Percentiles rank a stretch among this genome's conserved stretches.
phyloP scores from a whole-genome alignment of 345 rosid genomes.

The Cardiospermum halicacabum region DNA sequence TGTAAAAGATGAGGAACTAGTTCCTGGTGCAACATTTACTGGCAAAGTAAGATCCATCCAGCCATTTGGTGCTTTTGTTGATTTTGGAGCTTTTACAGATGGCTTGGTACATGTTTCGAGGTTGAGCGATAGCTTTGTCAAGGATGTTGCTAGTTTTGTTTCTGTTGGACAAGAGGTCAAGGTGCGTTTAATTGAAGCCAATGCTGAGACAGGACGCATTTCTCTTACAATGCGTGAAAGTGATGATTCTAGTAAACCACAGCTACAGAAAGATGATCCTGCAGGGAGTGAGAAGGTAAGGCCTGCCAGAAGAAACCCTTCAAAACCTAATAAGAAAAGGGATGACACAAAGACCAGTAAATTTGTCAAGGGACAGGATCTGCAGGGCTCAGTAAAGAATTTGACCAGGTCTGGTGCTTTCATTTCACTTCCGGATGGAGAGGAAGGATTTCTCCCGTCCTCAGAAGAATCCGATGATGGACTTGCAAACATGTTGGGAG shows the following conservation, averaged over 20 bases:
- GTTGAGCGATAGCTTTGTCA: constrained; percentile 71
- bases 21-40: constrained; percentile 72
- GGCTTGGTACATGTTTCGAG: constrained; percentile 88
- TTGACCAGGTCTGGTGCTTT: constrained; percentile 72
- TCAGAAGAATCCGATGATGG: constrained; percentile 77
- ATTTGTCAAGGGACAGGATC: constrained; percentile 74
- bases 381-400: constrained; percentile 76
- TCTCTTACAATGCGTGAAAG: constrained; percentile 78
- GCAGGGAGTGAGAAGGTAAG: constrained; percentile 46
- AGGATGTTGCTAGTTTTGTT: constrained; percentile 75
- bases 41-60: constrained; percentile 90
- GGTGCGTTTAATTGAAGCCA: constrained; percentile 76
- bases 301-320: constrained; percentile 42
- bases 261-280: constrained; percentile 36
- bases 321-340: constrained; percentile 47
- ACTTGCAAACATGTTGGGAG: constrained; percentile 58
- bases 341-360: constrained; percentile 45
- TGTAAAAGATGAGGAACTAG: constrained; percentile 70
- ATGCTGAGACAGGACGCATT: constrained; percentile 64
- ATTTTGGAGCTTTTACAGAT: constrained; percentile 88
- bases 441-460: constrained; percentile 80
- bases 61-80: constrained; percentile 89
- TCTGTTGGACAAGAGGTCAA: constrained; percentile 85
- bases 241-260: constrained; percentile 49
- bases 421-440: constrained; percentile 81